Conservation (phyloP, 2,329 filamentous ascomycete species). For the Fusarium agapanthi region DNA sequence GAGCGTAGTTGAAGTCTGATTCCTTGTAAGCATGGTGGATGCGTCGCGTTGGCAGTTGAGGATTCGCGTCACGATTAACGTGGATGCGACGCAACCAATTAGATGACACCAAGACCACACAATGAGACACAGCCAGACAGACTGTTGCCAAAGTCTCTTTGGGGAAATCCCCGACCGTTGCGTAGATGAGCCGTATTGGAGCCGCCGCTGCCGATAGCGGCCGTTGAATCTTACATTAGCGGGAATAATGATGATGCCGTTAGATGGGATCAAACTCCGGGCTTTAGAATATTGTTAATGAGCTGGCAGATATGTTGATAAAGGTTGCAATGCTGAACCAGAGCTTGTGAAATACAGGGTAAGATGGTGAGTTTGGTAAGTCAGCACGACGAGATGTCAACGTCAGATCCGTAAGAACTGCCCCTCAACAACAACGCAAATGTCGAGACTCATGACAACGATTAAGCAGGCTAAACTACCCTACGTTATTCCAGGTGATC, state of each 20-base stretch:
- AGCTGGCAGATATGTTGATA: not conserved
- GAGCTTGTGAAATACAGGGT: not conserved
- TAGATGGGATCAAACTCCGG: not conserved
- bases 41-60: not conserved
- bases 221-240: not conserved
- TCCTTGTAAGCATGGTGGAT: not conserved
- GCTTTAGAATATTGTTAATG: not conserved
- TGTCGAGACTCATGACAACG: no score
- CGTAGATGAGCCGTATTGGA: not conserved
- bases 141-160: not conserved
- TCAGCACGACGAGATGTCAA: not conserved
- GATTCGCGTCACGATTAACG: not conserved
- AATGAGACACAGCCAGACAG: not conserved
- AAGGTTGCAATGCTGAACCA: not conserved
- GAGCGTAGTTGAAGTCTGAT: not conserved
- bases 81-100: not conserved
- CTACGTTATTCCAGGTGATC: conserved; percentile 16
- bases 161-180: no score
- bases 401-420: no score
- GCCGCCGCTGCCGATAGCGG: not conserved
- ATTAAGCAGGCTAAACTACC: not conserved
- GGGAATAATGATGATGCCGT: not conserved
- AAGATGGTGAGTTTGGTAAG: not conserved
- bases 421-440: no score
- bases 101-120: not conserved